phyloP scores from a whole-genome alignment of 2,329 filamentous ascomycete species.

The Sclerotinia subarctica region DNA sequence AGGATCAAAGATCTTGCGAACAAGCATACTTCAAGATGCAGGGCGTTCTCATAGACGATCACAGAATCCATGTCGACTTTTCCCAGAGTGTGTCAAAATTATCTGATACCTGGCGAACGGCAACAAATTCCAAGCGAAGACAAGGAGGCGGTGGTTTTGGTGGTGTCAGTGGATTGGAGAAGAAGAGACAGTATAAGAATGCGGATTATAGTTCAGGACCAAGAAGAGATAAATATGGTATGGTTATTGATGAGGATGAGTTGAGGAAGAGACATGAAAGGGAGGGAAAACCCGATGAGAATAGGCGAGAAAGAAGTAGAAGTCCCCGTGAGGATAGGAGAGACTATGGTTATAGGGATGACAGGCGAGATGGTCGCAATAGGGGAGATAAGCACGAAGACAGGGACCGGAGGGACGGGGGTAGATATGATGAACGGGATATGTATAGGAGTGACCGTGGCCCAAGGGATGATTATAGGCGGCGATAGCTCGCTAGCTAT shows the following conservation, averaged over 20 bases:
- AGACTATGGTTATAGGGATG: constrained; percentile 24
- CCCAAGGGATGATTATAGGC: constrained; percentile 15
- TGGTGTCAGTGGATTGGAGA: constrained; percentile 82
- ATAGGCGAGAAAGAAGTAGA: constrained; percentile 37
- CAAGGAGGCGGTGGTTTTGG: constrained; percentile 74
- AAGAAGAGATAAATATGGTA: constrained; percentile 59
- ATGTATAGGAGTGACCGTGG: constrained; percentile 9
- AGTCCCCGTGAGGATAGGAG: constrained; percentile 33
- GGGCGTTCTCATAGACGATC: constrained; percentile 91
- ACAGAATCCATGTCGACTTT: constrained; percentile 97
- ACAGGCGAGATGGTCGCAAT: constrained; percentile 28
- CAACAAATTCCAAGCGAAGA: constrained; percentile 76
- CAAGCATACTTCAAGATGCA: constrained; percentile 99
- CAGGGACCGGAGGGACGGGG: constrained; percentile 27
- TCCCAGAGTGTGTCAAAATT: constrained; percentile 90
- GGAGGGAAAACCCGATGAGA: constrained; percentile 36
- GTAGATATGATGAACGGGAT: constrained; percentile 27
- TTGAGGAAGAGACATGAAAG: constrained; percentile 52
- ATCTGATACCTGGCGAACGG: constrained; percentile 83
- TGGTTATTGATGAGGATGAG: constrained; percentile 77
- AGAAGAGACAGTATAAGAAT: constrained; percentile 81
- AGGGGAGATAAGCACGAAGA: constrained; percentile 28
- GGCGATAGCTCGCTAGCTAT: background rate
- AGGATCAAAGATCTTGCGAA: constrained; percentile 89
- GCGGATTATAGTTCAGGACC: constrained; percentile 39